Conservation (phyloP, 441 rosid species). For the Gossypium gossypioides region DNA sequence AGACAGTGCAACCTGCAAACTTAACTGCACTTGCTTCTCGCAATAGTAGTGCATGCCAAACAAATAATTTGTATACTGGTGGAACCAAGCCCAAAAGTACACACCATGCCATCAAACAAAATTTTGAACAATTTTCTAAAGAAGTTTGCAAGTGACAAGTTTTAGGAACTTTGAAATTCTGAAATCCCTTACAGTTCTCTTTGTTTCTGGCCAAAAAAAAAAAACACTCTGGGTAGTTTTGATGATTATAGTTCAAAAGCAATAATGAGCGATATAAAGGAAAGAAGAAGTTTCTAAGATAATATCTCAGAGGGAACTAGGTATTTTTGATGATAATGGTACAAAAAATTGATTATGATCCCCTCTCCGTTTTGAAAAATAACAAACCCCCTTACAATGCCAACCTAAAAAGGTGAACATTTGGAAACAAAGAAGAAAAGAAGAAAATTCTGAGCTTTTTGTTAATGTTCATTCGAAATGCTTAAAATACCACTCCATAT, state of each 20-base stretch:
- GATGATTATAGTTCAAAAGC: not conserved
- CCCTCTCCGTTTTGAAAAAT: not conserved
- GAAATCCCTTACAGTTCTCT: not conserved
- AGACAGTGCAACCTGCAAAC: constrained; percentile 12
- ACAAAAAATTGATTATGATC: not conserved
- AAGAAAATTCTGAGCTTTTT: too few species aligned
- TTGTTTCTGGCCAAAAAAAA: not conserved
- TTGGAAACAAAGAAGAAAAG: not conserved
- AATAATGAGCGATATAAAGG: not conserved
- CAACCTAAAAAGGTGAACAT: not conserved
- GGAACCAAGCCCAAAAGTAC: not conserved
- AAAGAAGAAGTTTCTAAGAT: not conserved
- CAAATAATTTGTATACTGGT: not conserved
- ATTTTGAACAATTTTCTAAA: not conserved
- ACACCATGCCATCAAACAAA: not conserved
- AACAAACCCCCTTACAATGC: not conserved
- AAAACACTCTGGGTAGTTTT: not conserved
- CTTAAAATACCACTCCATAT: not conserved
- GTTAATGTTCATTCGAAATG: not conserved
- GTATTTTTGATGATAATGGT: not conserved
- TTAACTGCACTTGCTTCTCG: not conserved
- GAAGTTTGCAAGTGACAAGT: not conserved
- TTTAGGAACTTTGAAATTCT: not conserved
- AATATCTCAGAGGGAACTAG: not conserved
- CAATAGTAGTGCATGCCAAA: not conserved